Evolutionary conservation across 2,329 filamentous ascomycete genomes (phyloP).

Genomic region (Phialocephala sp.): DNA sequence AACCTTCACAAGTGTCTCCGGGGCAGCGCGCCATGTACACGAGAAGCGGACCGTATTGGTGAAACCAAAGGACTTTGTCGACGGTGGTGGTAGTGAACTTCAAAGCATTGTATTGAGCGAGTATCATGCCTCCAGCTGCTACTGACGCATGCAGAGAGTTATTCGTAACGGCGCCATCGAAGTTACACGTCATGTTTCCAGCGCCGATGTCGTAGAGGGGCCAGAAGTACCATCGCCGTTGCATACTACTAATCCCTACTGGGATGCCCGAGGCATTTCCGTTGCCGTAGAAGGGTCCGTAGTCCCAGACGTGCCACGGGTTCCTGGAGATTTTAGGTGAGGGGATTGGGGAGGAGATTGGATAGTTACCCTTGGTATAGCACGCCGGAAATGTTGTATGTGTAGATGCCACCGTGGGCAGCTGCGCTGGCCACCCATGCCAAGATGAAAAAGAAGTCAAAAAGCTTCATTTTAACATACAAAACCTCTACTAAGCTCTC

Average conservation of each 20-base stretch:
- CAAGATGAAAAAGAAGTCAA: slow-evolving; percentile 2
- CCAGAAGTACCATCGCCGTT: slow-evolving; percentile 19
- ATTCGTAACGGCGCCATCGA: slow-evolving; percentile 6
- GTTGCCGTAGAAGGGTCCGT: slow-evolving; percentile 13
- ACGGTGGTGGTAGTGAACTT: slow-evolving; percentile 7
- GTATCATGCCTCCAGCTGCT: slow-evolving; percentile 6
- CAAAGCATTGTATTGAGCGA: slow-evolving; percentile 3
- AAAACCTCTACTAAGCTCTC: neutral
- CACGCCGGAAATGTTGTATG: slow-evolving; percentile 13
- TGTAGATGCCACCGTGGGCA: slow-evolving; percentile 14
- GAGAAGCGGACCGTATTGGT: slow-evolving; percentile 22
- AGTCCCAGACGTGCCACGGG: slow-evolving; percentile 16
- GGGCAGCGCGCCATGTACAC: slow-evolving; percentile 27
- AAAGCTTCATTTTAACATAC: neutral
- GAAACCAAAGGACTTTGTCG: slow-evolving; percentile 8
- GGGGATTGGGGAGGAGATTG: neutral
- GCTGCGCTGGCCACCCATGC: neutral
- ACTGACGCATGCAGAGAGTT: slow-evolving; percentile 9
- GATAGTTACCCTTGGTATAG: slow-evolving; percentile 14
- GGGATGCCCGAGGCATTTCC: slow-evolving; percentile 11
- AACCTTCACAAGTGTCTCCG: slow-evolving; percentile 22
- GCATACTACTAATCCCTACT: slow-evolving; percentile 7
- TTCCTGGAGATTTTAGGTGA: neutral
- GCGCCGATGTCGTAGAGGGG: slow-evolving; percentile 10
- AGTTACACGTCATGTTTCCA: slow-evolving; percentile 16